Conservation (phyloP, 179 eudicot genomes). For the Monotropa hypopitys region DNA sequence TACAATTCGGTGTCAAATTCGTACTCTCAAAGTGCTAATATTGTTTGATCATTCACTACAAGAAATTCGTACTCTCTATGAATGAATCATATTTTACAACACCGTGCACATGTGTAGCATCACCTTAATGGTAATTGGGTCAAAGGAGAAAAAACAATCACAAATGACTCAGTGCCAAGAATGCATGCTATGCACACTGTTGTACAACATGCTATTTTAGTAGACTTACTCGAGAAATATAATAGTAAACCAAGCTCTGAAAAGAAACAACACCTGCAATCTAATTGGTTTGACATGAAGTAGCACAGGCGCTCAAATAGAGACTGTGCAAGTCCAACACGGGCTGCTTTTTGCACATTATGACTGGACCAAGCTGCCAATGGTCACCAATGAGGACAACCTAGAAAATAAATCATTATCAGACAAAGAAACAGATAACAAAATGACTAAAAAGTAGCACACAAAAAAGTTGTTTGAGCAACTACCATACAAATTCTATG, state of each 20-base stretch:
- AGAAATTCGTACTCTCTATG: no score
- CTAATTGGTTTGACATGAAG: slow-evolving; percentile 96
- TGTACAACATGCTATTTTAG: background rate
- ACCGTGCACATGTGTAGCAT: background rate
- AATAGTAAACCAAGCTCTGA: background rate
- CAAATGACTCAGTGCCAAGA: background rate
- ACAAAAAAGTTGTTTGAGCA: background rate
- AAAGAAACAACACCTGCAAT: slow-evolving; percentile 72
- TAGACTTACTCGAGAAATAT: background rate
- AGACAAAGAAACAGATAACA: background rate
- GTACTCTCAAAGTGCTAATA: no score
- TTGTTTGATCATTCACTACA: no score
- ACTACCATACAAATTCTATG: slow-evolving; percentile 29
- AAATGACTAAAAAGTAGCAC: background rate
- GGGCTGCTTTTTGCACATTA: slow-evolving; percentile 99
- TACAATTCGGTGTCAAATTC: no score
- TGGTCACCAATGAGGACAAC: slow-evolving; percentile 96
- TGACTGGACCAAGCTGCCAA: slow-evolving; percentile 99
- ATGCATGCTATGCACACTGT: background rate
- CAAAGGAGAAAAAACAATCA: background rate
- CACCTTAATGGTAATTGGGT: background rate
- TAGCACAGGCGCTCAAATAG: slow-evolving; percentile 84
- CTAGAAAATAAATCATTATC: slow-evolving; percentile 22
- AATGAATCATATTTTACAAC: no score
- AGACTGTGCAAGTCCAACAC: slow-evolving; percentile 96